Base-by-base conservation (phyloP, 768 basidiomycete genomes). In the Termitomyces sp. region DNA sequence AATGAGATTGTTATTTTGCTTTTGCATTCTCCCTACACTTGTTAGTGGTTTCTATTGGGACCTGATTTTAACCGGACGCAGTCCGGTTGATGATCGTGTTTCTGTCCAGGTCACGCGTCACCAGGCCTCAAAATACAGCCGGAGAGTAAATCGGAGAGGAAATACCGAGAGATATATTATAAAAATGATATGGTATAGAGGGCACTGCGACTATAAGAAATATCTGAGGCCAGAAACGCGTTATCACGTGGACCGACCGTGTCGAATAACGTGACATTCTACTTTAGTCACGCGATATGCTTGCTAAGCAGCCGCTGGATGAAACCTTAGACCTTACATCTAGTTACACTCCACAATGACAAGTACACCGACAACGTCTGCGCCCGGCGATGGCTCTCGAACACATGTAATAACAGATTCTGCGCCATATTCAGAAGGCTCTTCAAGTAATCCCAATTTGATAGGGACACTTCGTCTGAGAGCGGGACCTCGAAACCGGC, bases 391-490 rank as follows among this genome's bases (percentile, higher is more conserved):
- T 61, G 80, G 79, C 6, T 85, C 83, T 7, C 76, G 83, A 8
- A 84, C 84, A 0, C 66, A 81, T 14, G 83, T 78, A 0, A 69
- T 83, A 32, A 76, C 73, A 1, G 60, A 62, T n/a, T 63, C 72
- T 21, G 62, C 67, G 2, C 66, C 73, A 7, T 61, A 59, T 11
- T 11, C 50, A 23, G 58, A 50, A 23, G 10, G 45, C 3, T 27
- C 61, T 3, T 59, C 63, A 16, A 61, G 34, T 7, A 55, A 57
- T 30, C 44, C 66, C 7, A 65, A 61, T 3, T 48, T 65, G 1
- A 51, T 63, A 39, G 63, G 67, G 3, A 76, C 83, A 0, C 73
- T 92, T 39, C 79, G 76, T 53, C 76, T 93, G 30, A 77, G 85
- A 17, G 89, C 82, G 19, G 79, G 68, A 10, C 74, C 79, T 37